These are phyloP conservation scores for Phyllosticta ampelicida DNA, from an alignment of 2,329 filamentous ascomycete species.

Conservation along the genomic window DNA sequence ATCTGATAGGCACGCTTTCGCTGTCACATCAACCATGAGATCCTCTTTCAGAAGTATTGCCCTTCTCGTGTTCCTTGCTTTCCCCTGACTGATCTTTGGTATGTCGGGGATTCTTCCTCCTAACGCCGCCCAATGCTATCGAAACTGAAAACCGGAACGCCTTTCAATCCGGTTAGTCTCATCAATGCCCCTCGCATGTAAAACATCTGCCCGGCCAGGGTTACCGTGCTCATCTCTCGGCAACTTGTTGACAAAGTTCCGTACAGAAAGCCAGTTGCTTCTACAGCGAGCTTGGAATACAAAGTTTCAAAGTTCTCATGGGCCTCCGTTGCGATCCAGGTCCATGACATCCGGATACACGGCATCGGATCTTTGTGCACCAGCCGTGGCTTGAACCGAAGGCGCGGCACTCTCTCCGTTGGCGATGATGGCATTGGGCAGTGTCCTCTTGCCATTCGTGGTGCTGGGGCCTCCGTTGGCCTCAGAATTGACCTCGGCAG, in stretches of 20 bases:
- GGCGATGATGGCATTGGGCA: neutral
- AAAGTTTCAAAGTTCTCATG: neutral
- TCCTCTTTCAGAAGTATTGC: neutral
- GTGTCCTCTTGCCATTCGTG: constrained; percentile 6
- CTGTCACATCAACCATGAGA: too few relatives aligned
- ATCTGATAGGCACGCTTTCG: too few relatives aligned
- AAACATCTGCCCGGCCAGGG: neutral
- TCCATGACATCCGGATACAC: constrained; percentile 5
- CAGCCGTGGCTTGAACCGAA: constrained; percentile 1
- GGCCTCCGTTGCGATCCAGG: neutral
- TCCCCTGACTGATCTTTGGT: neutral
- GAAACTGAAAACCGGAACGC: neutral
- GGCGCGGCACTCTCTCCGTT: neutral
- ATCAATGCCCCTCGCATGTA: neutral
- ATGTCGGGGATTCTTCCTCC: neutral
- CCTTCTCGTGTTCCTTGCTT: neutral
- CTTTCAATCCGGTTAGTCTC: neutral
- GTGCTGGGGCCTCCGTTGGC: neutral
- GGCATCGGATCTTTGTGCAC: neutral
- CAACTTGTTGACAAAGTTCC: too few relatives aligned
- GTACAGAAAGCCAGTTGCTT: too few relatives aligned
- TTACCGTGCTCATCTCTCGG: too few relatives aligned
- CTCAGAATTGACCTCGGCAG: neutral
- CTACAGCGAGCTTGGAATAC: too few relatives aligned
- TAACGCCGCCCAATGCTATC: neutral